Conservation (phyloP, 2,329 filamentous ascomycete genomes). For the Xylariaceae sp. region DNA sequence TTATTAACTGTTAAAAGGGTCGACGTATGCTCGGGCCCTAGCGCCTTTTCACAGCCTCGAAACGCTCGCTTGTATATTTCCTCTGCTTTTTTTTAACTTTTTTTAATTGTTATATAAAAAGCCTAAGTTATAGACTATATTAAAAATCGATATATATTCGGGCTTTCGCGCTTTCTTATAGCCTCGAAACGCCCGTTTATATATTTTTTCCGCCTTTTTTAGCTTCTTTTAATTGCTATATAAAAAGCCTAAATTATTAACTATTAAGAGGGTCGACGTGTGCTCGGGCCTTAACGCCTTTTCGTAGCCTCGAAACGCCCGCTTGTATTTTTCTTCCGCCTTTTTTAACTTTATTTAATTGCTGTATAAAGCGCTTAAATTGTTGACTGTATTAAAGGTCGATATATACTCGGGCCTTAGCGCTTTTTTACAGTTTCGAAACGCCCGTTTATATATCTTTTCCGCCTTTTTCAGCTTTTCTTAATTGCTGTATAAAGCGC, state of each 20-base stretch:
- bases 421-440: slow-evolving; percentile 25
- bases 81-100: slow-evolving; percentile 27
- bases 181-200: slow-evolving; percentile 28
- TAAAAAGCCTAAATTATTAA: slow-evolving; percentile 30
- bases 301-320: slow-evolving; percentile 25
- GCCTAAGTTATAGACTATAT: neutral
- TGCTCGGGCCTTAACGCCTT: slow-evolving; percentile 1
- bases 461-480: no score
- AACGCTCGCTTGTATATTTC: slow-evolving; percentile 30
- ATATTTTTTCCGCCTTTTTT: slow-evolving; percentile 29
- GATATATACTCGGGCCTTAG: no score
- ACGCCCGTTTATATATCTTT: slow-evolving; percentile 26
- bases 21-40: no score
- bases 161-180: neutral
- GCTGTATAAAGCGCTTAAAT: slow-evolving; percentile 30
- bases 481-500: no score
- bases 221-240: slow-evolving; percentile 28
- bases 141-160: neutral
- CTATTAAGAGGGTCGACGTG: neutral
- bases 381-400: no score
- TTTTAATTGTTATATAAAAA: slow-evolving; percentile 7
- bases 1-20: no score
- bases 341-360: slow-evolving; percentile 25
- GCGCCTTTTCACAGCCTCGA: slow-evolving; percentile 11
- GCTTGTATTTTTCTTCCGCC: slow-evolving; percentile 29